A percentile compares a stretch with the other conserved stretches of the same genome.
Conservation (phyloP, 495 filamentous ascomycete species). For the Stereocaulon alpinum region DNA sequence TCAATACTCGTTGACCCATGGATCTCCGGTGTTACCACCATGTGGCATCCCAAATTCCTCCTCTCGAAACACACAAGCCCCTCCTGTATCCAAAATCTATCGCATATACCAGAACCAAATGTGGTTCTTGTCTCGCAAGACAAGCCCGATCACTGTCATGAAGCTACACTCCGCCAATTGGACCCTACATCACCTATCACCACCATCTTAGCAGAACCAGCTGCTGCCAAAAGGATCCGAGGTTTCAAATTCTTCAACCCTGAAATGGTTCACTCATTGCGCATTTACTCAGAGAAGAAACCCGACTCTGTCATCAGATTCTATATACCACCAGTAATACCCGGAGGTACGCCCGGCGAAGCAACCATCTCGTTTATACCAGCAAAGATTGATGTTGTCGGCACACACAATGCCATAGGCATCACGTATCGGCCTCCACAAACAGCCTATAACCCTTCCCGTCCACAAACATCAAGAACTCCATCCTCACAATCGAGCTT, state of each 20-base stretch:
- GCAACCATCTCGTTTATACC: slow-evolving; percentile 56
- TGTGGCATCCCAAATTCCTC: slow-evolving; percentile 53
- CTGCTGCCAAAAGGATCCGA: slow-evolving; percentile 48
- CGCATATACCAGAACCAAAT: slow-evolving; percentile 51
- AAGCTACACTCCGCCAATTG: slow-evolving; percentile 54
- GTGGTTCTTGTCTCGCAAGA: slow-evolving; percentile 59
- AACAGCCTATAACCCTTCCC: slow-evolving; percentile 22
- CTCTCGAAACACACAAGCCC: slow-evolving; percentile 41
- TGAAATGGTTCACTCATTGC: slow-evolving; percentile 41
- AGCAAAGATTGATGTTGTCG: slow-evolving; percentile 48
- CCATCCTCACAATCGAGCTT: slow-evolving; percentile 12
- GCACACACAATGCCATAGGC: slow-evolving; percentile 55
- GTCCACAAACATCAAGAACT: slow-evolving; percentile 25
- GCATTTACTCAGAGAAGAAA: slow-evolving; percentile 34
- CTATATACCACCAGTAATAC: slow-evolving; percentile 36
- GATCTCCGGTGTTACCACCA: slow-evolving; percentile 50
- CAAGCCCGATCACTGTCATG: slow-evolving; percentile 62
- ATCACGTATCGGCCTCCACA: slow-evolving; percentile 57
- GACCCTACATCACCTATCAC: slow-evolving; percentile 40
- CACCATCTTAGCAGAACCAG: slow-evolving; percentile 53
- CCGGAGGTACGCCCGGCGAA: slow-evolving; percentile 43
- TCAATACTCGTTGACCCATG: slow-evolving; percentile 64
- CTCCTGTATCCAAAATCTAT: slow-evolving; percentile 48
- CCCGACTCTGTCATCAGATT: slow-evolving; percentile 38
- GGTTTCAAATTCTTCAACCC: slow-evolving; percentile 56